These are phyloP conservation scores for Gentiana straminea DNA, from an alignment of 257 asterid species.

Conservation along the genomic window DNA sequence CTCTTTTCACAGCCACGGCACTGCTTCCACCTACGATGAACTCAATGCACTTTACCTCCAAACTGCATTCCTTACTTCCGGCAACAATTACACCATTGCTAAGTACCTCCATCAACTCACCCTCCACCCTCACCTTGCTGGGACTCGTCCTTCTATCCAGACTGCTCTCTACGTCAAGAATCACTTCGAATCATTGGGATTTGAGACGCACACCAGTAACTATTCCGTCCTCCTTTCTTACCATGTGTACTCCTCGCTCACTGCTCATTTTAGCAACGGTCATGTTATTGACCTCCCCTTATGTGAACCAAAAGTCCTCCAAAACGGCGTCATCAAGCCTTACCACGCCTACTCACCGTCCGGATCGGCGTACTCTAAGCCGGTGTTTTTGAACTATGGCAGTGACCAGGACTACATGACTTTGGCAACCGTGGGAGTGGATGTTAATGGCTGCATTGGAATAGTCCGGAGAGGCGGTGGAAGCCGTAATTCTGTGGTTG, in stretches of 20 bases:
- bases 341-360: conserved; percentile 93
- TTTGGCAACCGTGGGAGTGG: conserved; percentile 39
- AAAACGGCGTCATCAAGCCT: conserved; percentile 37
- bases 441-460: conserved; percentile 65
- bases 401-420: conserved; percentile 56
- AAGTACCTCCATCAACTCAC: conserved; percentile 81
- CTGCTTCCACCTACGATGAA: conserved; percentile 7
- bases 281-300: conserved; percentile 22
- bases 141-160: conserved; percentile 52
- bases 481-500: conserved; percentile 62
- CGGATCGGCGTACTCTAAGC: conserved; percentile 56
- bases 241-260: conserved; percentile 53
- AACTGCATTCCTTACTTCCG: conserved; percentile 44
- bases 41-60: conserved; percentile 17
- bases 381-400: conserved; percentile 73
- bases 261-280: conserved; percentile 41
- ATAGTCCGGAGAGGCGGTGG: conserved; percentile 65
- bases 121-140: conserved; percentile 90
- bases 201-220: conserved; percentile 40
- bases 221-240: conserved; percentile 73
- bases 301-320: conserved; percentile 36
- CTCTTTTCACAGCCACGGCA: conserved; percentile 25
- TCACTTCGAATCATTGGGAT: conserved; percentile 49
- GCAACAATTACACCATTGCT: conserved; percentile 66
- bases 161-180: conserved; percentile 54